phyloP scores from a whole-genome alignment of 306 rosid genomes.

The Lathyrus sativus region DNA sequence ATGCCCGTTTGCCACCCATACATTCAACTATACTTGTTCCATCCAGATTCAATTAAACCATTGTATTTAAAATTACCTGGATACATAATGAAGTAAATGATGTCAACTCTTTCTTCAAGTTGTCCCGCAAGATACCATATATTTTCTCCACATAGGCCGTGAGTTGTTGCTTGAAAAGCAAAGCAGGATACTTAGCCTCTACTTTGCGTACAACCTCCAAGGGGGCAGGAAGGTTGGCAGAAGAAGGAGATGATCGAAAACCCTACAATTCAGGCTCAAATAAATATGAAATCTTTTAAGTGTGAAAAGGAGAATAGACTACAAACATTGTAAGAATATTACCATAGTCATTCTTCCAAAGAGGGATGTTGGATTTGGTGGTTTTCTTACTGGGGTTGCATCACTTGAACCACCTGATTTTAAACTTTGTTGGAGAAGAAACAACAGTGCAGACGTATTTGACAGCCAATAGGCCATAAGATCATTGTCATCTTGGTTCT shows the following conservation, averaged over 20 bases:
- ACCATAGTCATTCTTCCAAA: constrained; percentile 99
- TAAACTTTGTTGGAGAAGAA: constrained; percentile 88
- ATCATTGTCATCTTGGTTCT: constrained; percentile 94
- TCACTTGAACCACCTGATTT: constrained; percentile 64
- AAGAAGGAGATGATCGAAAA: constrained; percentile 95
- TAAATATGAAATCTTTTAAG: constrained; percentile 21
- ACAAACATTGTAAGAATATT: constrained; percentile 29
- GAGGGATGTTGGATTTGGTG: constrained; percentile 84
- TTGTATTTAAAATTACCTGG: constrained; percentile 62
- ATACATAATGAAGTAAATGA: constrained; percentile 80
- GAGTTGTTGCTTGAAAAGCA: constrained; percentile 98
- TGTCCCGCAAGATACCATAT: constrained; percentile 95
- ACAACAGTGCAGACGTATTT: constrained; percentile 85
- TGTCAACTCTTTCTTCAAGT: constrained; percentile 88
- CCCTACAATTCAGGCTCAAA: constrained; percentile 61
- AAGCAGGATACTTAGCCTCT: constrained; percentile 98
- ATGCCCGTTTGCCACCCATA: too few species aligned
- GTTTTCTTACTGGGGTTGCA: constrained; percentile 67
- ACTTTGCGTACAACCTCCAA: constrained; percentile 80
- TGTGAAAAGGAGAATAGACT: constrained; percentile 15
- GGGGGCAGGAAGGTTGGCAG: constrained; percentile 67
- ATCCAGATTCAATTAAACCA: constrained; percentile 27
- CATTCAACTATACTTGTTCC: constrained; percentile 24
- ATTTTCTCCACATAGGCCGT: constrained; percentile 99
- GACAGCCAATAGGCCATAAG: constrained; percentile 98